Percentiles rank a stretch among this genome's conserved stretches.
Evolutionary conservation across 2,329 filamentous ascomycete genomes (phyloP).

Genomic region (Blastomyces silverae): DNA sequence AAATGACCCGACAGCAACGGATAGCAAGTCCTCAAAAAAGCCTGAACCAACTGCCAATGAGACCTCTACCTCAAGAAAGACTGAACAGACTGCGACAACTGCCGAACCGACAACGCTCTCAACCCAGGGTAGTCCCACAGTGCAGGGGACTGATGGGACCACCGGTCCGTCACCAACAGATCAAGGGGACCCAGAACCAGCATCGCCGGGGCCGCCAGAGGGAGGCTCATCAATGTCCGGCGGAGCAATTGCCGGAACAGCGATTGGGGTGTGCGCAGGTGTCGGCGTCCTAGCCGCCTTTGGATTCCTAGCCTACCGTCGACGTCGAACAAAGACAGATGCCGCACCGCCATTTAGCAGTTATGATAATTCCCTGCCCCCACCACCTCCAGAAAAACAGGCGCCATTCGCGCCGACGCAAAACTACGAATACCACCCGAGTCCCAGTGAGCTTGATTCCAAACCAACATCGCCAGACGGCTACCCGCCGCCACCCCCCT

Average conservation of each 20-base stretch:
- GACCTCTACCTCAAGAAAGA: background rate
- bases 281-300: slow-evolving; percentile 7
- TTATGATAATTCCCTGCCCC: background rate
- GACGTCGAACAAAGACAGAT: background rate
- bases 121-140: background rate
- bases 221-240: slow-evolving; percentile 5
- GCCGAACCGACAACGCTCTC: background rate
- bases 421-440: slow-evolving; percentile 2
- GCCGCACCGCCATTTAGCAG: background rate
- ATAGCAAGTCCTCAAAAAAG: background rate
- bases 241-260: slow-evolving; percentile 9
- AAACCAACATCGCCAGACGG: background rate
- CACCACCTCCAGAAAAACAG: background rate
- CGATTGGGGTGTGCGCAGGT: slow-evolving; percentile 5
- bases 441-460: slow-evolving; percentile 9
- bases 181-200: background rate
- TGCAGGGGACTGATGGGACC: background rate
- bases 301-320: slow-evolving; percentile 10
- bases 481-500: slow-evolving; percentile 5
- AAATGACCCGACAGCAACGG: background rate
- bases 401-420: background rate
- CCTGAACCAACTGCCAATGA: background rate
- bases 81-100: background rate
- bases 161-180: background rate
- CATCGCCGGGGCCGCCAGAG: background rate